A percentile compares a stretch with the other conserved stretches of the same genome.
These are phyloP conservation scores for Trichoderma simmonsii DNA, from an alignment of 2,329 filamentous ascomycete species.

Conservation along the genomic window DNA sequence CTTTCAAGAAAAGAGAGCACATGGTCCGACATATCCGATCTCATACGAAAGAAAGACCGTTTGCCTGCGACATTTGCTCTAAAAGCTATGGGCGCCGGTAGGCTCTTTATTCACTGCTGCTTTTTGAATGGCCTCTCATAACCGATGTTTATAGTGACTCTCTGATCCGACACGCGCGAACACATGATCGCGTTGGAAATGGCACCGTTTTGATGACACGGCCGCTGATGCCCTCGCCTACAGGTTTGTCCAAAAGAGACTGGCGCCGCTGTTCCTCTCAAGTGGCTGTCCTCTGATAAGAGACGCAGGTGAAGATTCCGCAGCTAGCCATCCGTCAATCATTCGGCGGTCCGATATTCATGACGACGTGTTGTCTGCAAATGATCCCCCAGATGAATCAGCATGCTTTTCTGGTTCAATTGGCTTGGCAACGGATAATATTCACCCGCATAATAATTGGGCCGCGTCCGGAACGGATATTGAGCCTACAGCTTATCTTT, in stretches of 20 bases:
- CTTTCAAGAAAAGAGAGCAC: constrained; percentile 20
- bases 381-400: not conserved
- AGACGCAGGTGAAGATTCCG: not conserved
- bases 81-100: constrained; percentile 15
- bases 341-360: not conserved
- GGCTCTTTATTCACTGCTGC: not conserved
- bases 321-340: not conserved
- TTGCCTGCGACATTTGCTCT: constrained; percentile 15
- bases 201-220: not conserved
- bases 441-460: not conserved
- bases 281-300: not conserved
- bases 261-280: not conserved
- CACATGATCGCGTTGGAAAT: not conserved
- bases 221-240: not conserved
- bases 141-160: not conserved
- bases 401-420: not conserved
- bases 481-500: not conserved
- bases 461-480: not conserved
- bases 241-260: not conserved
- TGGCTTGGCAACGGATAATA: not conserved
- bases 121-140: not conserved
- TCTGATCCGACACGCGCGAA: not conserved
- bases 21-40: constrained; percentile 19
- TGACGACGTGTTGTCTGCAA: not conserved
- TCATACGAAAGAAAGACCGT: constrained; percentile 22